These are phyloP conservation scores for Cylindricascospora bacillispora DNA, from an alignment of 1,139 yeast genomes.

Conservation along the genomic window DNA sequence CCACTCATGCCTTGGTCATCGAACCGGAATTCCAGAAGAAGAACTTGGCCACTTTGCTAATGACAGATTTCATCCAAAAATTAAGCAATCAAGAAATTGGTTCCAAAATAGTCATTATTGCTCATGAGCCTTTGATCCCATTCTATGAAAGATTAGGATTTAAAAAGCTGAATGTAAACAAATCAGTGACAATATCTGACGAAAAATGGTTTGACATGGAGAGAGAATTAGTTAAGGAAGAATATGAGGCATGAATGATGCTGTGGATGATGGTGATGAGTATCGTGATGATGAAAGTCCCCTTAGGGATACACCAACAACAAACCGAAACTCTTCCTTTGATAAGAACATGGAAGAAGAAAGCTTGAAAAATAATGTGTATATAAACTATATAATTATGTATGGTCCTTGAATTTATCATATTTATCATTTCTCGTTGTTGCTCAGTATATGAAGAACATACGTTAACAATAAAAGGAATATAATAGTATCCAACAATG, in stretches of 20 bases:
- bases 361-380: no score
- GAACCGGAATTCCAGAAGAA: conserved; percentile 70
- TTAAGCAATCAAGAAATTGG: conserved; percentile 81
- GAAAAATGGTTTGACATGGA: conserved; percentile 27
- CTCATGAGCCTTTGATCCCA: conserved; percentile 54
- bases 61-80: conserved; percentile 86
- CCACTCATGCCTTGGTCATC: conserved; percentile 71
- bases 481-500: no score
- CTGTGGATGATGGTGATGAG: no score
- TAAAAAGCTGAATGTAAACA: conserved; percentile 22
- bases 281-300: no score
- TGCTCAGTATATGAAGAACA: no score
- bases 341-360: no score
- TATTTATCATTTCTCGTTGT: no score
- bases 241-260: conserved; percentile 20
- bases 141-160: conserved; percentile 79
- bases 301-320: no score
- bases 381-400: no score
- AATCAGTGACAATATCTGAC: conserved; percentile 18
- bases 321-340: no score
- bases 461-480: no score
- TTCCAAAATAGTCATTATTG: conserved; percentile 59
- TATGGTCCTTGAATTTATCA: no score
- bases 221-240: conserved; percentile 26
- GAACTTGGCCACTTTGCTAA: conserved; percentile 67